phyloP scores from a whole-genome alignment of 331 rosid species.

The Quercus lobata region DNA sequence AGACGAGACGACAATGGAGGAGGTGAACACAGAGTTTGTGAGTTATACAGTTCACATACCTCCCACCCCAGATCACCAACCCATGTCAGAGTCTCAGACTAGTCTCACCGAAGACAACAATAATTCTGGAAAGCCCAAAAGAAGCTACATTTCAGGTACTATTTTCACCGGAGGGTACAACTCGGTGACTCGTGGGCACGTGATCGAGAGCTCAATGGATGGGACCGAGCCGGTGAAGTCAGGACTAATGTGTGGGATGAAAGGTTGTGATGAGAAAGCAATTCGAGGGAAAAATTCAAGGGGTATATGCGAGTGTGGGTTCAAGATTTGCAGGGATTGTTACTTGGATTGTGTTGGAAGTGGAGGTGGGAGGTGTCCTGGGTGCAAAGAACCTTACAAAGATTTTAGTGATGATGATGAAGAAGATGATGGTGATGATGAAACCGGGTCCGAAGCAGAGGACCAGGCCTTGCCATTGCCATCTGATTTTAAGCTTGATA shows the following conservation, averaged over 20 bases:
- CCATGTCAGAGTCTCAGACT: slow-evolving; percentile 49
- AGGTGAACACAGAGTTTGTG: slow-evolving; percentile 43
- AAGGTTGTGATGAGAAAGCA: slow-evolving; percentile 63
- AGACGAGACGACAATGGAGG: slow-evolving; percentile 31
- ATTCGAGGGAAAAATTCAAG: slow-evolving; percentile 21
- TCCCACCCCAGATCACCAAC: slow-evolving; percentile 75
- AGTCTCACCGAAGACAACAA: slow-evolving; percentile 39
- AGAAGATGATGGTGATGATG: slow-evolving; percentile 20
- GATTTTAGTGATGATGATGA: slow-evolving; percentile 39
- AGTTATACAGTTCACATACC: slow-evolving; percentile 81
- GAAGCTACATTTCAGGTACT: slow-evolving; percentile 62
- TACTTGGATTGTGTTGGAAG: slow-evolving; percentile 54
- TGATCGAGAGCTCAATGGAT: slow-evolving; percentile 48
- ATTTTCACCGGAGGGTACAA: slow-evolving; percentile 77
- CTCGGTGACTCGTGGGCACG: slow-evolving; percentile 74
- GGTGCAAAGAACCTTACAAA: slow-evolving; percentile 62
- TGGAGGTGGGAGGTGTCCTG: slow-evolving; percentile 64
- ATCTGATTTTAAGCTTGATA: slow-evolving; percentile 68
- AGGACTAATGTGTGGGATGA: slow-evolving; percentile 54
- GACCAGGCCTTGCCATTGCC: slow-evolving; percentile 71
- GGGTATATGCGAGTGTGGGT: slow-evolving; percentile 72
- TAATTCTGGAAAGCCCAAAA: slow-evolving; percentile 20
- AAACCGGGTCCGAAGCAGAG: slow-evolving; percentile 52
- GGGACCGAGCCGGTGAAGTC: slow-evolving; percentile 26
- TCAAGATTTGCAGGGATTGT: slow-evolving; percentile 70